phyloP scores from a whole-genome alignment of 1,284 basidiomycete genomes.

The Heliocybe sulcata region DNA sequence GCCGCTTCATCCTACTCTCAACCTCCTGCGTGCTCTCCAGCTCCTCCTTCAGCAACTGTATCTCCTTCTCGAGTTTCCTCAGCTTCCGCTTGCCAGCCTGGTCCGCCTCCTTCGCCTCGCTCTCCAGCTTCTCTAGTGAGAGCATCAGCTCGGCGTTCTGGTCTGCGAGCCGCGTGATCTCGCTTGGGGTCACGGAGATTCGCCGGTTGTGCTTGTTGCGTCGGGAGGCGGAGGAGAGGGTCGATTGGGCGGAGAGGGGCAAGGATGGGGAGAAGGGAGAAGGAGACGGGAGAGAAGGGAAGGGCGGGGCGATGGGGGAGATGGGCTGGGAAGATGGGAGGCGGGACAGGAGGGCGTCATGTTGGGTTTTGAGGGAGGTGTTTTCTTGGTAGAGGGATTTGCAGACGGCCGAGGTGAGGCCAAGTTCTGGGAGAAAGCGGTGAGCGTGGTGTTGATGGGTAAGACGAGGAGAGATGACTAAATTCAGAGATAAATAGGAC shows the following conservation, averaged over 20 bases:
- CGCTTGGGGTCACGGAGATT: conserved; percentile 60
- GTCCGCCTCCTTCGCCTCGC: conserved; percentile 61
- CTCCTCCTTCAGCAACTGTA: conserved; percentile 86
- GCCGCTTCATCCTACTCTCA: conserved; percentile 71
- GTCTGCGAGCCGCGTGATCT: conserved; percentile 64
- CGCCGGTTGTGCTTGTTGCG: conserved; percentile 37
- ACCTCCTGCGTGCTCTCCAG: conserved; percentile 82
- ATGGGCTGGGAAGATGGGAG: conserved; percentile 33
- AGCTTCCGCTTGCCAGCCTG: conserved; percentile 61
- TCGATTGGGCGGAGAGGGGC: conserved; percentile 16
- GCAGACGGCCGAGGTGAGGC: conserved; percentile 57
- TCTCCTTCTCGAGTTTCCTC: conserved; percentile 94
- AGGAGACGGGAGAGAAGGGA: conserved; percentile 19
- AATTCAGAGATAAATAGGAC: not conserved
- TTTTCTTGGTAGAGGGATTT: conserved; percentile 68
- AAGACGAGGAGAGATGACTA: not conserved
- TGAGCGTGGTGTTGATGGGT: conserved; percentile 1
- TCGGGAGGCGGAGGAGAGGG: conserved; percentile 12
- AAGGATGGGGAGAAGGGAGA: conserved; percentile 21
- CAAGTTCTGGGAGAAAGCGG: conserved; percentile 47
- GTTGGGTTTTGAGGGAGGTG: conserved; percentile 56
- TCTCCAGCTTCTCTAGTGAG: conserved; percentile 68
- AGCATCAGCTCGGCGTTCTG: conserved; percentile 75
- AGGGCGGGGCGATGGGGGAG: conserved; percentile 14
- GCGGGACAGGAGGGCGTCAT: conserved; percentile 57